These are phyloP conservation scores for Nemania diffusa DNA, from an alignment of 2,329 filamentous ascomycete genomes.

Conservation along the genomic window DNA sequence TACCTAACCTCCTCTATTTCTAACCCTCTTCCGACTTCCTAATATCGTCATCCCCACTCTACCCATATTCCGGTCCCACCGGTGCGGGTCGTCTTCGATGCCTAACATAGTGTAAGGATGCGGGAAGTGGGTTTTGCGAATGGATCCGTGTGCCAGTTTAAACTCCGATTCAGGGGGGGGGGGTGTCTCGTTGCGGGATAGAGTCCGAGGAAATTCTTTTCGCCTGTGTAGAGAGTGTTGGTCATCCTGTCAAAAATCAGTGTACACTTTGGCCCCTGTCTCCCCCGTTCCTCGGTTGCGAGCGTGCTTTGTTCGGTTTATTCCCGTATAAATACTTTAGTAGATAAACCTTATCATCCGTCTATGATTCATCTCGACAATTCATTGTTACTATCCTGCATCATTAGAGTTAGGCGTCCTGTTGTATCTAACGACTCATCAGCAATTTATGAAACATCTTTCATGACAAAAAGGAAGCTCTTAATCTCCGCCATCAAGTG, in stretches of 20 bases:
- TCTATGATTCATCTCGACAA: background rate
- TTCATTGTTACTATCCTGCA: background rate
- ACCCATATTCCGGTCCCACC: slow-evolving; percentile 27
- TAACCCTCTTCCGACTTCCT: background rate
- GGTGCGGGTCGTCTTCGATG: slow-evolving; percentile 25
- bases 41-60: slow-evolving; percentile 11
- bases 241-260: slow-evolving; percentile 13
- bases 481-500: slow-evolving; percentile 14
- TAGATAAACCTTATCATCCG: background rate
- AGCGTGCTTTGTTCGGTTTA: background rate
- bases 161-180: slow-evolving; percentile 28
- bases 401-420: background rate
- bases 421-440: slow-evolving; percentile 18
- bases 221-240: slow-evolving; percentile 3
- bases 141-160: slow-evolving; percentile 23
- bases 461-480: slow-evolving; percentile 10
- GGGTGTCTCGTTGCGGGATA: background rate
- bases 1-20: slow-evolving; percentile 6
- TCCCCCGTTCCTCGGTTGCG: background rate
- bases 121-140: slow-evolving; percentile 28
- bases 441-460: slow-evolving; percentile 22
- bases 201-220: slow-evolving; percentile 28
- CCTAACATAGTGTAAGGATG: slow-evolving; percentile 11
- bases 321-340: background rate
- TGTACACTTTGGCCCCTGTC: slow-evolving; percentile 13